These are phyloP conservation scores for Penicillium verrucosum DNA, from an alignment of 2,329 filamentous ascomycete genomes.

Conservation along the genomic window DNA sequence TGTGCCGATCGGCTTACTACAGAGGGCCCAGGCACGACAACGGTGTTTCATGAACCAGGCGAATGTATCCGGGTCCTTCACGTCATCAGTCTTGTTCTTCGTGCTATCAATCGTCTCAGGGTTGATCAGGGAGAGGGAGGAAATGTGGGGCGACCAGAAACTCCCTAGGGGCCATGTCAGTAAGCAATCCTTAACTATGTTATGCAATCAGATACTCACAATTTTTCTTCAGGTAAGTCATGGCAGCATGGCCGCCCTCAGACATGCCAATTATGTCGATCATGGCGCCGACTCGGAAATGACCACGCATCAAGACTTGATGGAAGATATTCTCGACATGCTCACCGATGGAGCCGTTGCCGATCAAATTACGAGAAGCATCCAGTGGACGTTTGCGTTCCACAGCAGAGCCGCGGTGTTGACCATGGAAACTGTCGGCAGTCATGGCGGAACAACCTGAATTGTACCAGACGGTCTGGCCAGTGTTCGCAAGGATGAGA, in stretches of 20 bases:
- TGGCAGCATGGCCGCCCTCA: conserved; percentile 59
- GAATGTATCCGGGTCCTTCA: conserved; percentile 18
- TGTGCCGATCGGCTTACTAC: conserved; percentile 50
- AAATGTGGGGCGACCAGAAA: conserved; percentile 39
- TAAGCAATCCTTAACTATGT: neutral
- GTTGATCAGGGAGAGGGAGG: conserved; percentile 39
- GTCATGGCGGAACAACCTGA: conserved; percentile 60
- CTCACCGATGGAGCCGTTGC: conserved; percentile 54
- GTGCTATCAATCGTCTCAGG: conserved; percentile 35
- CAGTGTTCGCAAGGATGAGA: conserved; percentile 73
- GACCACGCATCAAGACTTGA: conserved; percentile 49
- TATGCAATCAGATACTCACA: conserved; percentile 41
- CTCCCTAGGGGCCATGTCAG: conserved; percentile 31
- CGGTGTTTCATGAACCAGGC: conserved; percentile 48
- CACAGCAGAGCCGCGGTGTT: conserved; percentile 62
- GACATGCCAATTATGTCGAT: conserved; percentile 71
- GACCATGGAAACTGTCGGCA: conserved; percentile 52
- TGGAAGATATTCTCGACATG: conserved; percentile 69
- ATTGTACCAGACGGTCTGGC: conserved; percentile 74
- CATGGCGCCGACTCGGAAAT: conserved; percentile 42
- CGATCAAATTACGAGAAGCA: conserved; percentile 57
- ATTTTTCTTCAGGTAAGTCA: conserved; percentile 57
- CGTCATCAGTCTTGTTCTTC: conserved; percentile 23
- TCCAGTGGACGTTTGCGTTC: conserved; percentile 48
- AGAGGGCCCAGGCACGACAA: conserved; percentile 60